These are phyloP conservation scores for Aureobasidium melanogenum DNA, from an alignment of 2,329 filamentous ascomycete genomes.

Conservation along the genomic window DNA sequence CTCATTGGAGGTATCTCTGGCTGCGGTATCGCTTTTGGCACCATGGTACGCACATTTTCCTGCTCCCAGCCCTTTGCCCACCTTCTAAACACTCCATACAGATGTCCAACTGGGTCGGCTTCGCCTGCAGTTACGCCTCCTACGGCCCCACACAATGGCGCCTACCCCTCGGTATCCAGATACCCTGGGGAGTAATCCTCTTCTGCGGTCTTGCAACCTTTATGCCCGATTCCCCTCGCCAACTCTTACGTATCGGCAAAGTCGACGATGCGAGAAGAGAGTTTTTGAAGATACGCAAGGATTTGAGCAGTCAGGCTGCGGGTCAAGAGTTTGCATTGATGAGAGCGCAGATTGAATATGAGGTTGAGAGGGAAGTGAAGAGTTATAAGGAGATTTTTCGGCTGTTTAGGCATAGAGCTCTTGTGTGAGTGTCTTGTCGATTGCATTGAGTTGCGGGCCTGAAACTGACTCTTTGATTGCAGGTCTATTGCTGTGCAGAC, in stretches of 20 bases:
- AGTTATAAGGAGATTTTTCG: constrained; percentile 44
- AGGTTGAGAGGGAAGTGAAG: constrained; percentile 47
- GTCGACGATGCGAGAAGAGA: constrained; percentile 40
- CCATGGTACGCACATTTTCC: constrained; percentile 29
- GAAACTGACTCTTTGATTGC: too few species aligned
- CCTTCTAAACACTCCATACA: background rate
- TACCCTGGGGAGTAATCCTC: constrained; percentile 48
- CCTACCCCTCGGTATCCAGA: constrained; percentile 45
- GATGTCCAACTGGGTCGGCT: constrained; percentile 49
- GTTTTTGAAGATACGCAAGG: constrained; percentile 41
- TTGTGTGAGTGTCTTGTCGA: constrained; percentile 29
- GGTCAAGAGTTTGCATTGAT: constrained; percentile 47
- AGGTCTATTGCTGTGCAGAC: constrained; percentile 46
- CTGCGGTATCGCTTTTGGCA: constrained; percentile 47
- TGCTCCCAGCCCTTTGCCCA: background rate
- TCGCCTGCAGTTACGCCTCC: constrained; percentile 44
- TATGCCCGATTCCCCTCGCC: constrained; percentile 48
- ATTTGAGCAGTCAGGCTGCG: constrained; percentile 36
- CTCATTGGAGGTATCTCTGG: constrained; percentile 43
- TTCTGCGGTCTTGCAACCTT: constrained; percentile 46
- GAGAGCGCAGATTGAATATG: constrained; percentile 41
- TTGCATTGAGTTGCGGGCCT: background rate
- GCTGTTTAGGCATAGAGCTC: constrained; percentile 42
- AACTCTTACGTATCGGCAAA: constrained; percentile 43
- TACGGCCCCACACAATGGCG: constrained; percentile 48